Base-by-base conservation (phyloP, 441 rosid species). In the Populus trichocarpa region DNA sequence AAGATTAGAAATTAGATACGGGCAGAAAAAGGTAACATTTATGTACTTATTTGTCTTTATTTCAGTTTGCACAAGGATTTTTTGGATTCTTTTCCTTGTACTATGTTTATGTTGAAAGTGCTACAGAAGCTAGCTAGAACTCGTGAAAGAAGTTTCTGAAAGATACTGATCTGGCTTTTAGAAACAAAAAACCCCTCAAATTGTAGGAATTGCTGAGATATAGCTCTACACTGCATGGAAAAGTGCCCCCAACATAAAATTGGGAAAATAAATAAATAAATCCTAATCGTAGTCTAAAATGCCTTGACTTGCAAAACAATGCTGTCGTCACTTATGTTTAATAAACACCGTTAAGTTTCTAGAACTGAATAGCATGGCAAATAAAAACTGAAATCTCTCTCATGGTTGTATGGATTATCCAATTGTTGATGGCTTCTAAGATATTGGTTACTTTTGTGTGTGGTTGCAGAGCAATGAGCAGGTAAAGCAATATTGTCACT, bases 1-100 rank as follows among this genome's bases (percentile, higher is more conserved):
- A 76, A 90, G 90, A 77, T 83, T 96, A 79, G 97, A 93, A 84
- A 94, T 89, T 79, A 90, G 97, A 83, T 96, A 78, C 59, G 97
- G 98, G 69, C 99, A 94, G 91, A 94, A 91, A 83, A 96, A 94
- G 95, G 95, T 92, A 71, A 13, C 57, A 59, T 12, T 66, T 72
- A 0, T 72, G 18, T 13, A 4, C 50, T 67, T 35, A 3, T 59
- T 57, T 76, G 33, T 30, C 69, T 74, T 9, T 7, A 61, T 22
- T 1, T 26, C 69, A 26, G 13, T 8, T 22, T 66, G 12, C 7
- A 66, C 28, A 26, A 25, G 26, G 14, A 11, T 66, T 23, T 23
- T 26, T 28, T 66, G 16, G 30, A 23, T n/a, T 23, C 30, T 23
- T 66, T 66, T 22, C 2, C 69, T 66, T 4, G 67, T n/a, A 64